A percentile compares a stretch with the other conserved stretches of the same genome.
phyloP scores from a whole-genome alignment of 1,139 yeast species.

The Blastobotrys petasosporus region DNA sequence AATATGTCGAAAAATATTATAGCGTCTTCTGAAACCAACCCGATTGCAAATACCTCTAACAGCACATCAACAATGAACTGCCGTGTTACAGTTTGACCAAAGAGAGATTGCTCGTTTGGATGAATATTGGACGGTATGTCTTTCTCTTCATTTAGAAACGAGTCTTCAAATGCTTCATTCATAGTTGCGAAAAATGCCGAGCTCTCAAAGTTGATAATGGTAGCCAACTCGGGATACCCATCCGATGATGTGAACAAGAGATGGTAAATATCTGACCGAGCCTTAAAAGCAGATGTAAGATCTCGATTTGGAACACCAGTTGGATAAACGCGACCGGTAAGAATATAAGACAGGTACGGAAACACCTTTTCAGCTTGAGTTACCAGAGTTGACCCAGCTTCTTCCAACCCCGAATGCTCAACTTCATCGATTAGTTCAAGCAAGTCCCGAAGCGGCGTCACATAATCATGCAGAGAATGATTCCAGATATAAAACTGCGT shows the following conservation, averaged over 20 bases:
- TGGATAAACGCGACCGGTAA: conserved; percentile 77
- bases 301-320: conserved; percentile 47
- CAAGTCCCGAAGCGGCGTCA: conserved; percentile 60
- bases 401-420: conserved; percentile 10
- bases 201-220: conserved; percentile 47
- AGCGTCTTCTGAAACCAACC: conserved; percentile 23
- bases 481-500: conserved; percentile 66
- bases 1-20: conserved; percentile 52
- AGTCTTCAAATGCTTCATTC: conserved; percentile 76
- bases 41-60: conserved; percentile 40
- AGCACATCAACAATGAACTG: conserved; percentile 65
- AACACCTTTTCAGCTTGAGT: conserved; percentile 39
- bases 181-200: conserved; percentile 56
- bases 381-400: conserved; percentile 15
- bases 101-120: conserved; percentile 24
- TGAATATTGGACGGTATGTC: conserved; percentile 11
- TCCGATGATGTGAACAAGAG: conserved; percentile 42
- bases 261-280: conserved; percentile 47
- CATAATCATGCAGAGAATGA: conserved; percentile 55
- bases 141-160: conserved; percentile 43
- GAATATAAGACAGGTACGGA: conserved; percentile 58
- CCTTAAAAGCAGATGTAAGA: conserved; percentile 25
- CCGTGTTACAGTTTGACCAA: conserved; percentile 41
- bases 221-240: conserved; percentile 54
- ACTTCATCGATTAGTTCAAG: conserved; percentile 35